A percentile compares a stretch with the other conserved stretches of the same genome.
Evolutionary conservation across 2,329 filamentous ascomycete genomes (phyloP).

Genomic region (Claviceps arundinis): DNA sequence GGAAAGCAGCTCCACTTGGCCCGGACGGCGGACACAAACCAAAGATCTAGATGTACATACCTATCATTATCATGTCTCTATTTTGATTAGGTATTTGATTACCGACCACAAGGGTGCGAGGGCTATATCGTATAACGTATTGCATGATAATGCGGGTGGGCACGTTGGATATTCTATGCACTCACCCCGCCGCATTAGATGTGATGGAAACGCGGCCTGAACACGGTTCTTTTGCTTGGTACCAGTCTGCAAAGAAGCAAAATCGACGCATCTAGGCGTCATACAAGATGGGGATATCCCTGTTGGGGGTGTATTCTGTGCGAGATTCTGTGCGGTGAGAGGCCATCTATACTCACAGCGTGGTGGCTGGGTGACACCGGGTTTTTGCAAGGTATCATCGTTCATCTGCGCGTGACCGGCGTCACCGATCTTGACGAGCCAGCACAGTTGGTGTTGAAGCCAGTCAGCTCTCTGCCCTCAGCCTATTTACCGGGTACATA

Average conservation of each 20-base stretch:
- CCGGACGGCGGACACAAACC: too few relatives aligned
- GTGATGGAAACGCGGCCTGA: not conserved
- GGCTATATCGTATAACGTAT: not conserved
- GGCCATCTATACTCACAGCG: not conserved
- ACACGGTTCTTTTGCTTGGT: not conserved
- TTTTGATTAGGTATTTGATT: not conserved
- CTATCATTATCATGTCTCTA: not conserved
- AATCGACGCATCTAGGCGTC: not conserved
- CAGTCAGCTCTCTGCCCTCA: not conserved
- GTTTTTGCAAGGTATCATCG: not conserved
- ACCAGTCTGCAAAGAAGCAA: slow-evolving; percentile 4
- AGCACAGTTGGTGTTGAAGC: not conserved
- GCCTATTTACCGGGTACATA: not conserved
- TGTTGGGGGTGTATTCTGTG: not conserved
- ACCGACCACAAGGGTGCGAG: not conserved
- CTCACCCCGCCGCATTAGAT: not conserved
- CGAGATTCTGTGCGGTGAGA: not conserved
- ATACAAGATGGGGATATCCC: not conserved
- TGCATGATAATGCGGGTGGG: not conserved
- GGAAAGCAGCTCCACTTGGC: too few relatives aligned
- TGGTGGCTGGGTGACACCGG: not conserved
- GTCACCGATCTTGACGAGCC: not conserved
- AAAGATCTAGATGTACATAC: too few relatives aligned
- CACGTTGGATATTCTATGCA: not conserved
- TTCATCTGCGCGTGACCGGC: not conserved